phyloP scores from a whole-genome alignment of 2,329 filamentous ascomycete species.

The Scorias spongiosa region DNA sequence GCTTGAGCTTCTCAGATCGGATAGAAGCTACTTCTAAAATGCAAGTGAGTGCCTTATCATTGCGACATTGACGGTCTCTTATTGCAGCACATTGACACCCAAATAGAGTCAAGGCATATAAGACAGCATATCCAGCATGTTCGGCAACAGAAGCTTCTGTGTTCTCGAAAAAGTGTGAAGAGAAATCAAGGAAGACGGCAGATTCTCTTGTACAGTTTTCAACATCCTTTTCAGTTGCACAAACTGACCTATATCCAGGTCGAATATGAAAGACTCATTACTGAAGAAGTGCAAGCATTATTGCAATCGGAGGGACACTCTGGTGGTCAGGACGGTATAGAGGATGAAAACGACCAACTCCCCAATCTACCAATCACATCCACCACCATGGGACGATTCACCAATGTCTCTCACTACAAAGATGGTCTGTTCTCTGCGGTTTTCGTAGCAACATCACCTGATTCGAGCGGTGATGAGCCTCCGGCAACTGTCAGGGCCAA shows the following conservation, averaged over 20 bases:
- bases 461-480: slow-evolving; percentile 8
- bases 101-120: slow-evolving; percentile 34
- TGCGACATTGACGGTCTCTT: neutral
- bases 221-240: slow-evolving; percentile 11
- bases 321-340: slow-evolving; percentile 7
- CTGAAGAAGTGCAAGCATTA: neutral
- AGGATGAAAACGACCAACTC: slow-evolving; percentile 19
- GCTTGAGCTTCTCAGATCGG: slow-evolving; percentile 30
- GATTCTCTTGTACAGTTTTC: slow-evolving; percentile 36
- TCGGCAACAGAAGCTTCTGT: slow-evolving; percentile 34
- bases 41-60: slow-evolving; percentile 23
- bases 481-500: slow-evolving; percentile 7
- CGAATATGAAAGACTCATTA: slow-evolving; percentile 31
- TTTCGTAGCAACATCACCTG: slow-evolving; percentile 46
- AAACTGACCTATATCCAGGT: slow-evolving; percentile 29
- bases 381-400: slow-evolving; percentile 39
- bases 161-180: slow-evolving; percentile 52
- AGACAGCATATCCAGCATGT: slow-evolving; percentile 28
- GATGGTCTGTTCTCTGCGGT: slow-evolving; percentile 71
- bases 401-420: slow-evolving; percentile 39
- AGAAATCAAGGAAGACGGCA: slow-evolving; percentile 44
- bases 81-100: slow-evolving; percentile 4
- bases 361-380: slow-evolving; percentile 19
- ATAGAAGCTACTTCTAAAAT: slow-evolving; percentile 31
- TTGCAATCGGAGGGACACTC: too few species aligned